Evolutionary conservation across 257 asterid genomes (phyloP), one percentile per base, ranked within the genome.

Genomic region (Paraleonurus japonicus): DNA sequence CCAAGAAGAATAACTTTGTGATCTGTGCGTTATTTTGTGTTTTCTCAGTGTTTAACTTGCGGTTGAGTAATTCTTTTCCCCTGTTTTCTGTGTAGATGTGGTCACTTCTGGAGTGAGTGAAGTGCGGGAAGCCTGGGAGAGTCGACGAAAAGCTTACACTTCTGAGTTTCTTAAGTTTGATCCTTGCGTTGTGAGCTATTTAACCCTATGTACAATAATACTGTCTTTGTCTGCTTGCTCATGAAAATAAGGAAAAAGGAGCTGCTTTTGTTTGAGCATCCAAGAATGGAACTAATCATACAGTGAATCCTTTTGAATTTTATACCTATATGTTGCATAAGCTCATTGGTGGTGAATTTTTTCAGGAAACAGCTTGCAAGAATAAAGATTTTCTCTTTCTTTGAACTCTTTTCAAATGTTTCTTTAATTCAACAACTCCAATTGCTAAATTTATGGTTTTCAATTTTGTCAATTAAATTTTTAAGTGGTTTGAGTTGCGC

Each of bases 61-160:
- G 22, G 22, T 7, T 74, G 35, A 45, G 75, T 54, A 22, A 27
- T 65, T 66, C 67, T 43, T 43, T 13, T 43, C 53, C 53, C 8
- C 53, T 1, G 54, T 47, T 47, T 2, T 60, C 20, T 66, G 41
- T 69, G 80, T 80, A 94, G 99, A 94, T 85, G 87, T 88, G 67
- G 86, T 76, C 35, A 78, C 90, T 0, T 85, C 96, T 32, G 98
- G 96, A 53, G 75, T 94, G 70, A 81, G 80, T 67, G 96, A 91
- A 79, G 92, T 86, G 62, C 80, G 86, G 65, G 95, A 94, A 82
- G 92, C 90, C 4, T 91, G 97, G 97, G 96, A 89, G 90, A 91
- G 96, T 84, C 90, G 67, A 69, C 96, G 93, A 76, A 94, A 94
- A 92, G 53, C 90, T 41, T 94, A 85, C 86, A 89, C 96, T 72